phyloP scores from a whole-genome alignment of 2,329 filamentous ascomycete genomes.

The Scorias spongiosa region DNA sequence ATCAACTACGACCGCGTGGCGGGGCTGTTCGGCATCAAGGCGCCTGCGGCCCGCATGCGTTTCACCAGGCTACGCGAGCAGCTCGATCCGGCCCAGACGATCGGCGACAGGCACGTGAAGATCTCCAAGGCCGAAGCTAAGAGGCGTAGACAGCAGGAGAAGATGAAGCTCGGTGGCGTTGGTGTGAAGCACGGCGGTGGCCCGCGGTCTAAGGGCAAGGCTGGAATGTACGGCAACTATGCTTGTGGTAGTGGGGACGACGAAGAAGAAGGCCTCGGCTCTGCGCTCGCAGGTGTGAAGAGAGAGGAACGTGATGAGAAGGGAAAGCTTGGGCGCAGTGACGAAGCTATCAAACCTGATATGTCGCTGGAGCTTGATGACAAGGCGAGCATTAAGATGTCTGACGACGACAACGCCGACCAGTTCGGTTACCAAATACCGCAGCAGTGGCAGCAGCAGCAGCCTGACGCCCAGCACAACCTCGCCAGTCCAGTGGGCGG shows the following conservation, averaged over 20 bases:
- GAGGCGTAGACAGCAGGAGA: conserved; percentile 1
- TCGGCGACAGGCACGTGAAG: background rate
- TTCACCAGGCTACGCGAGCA: conserved; percentile 3
- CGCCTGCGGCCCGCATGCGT: conserved; percentile 8
- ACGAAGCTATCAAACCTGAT: no score
- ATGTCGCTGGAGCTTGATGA: no score
- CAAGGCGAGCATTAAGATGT: no score
- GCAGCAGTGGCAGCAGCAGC: no score
- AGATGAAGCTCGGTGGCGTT: conserved; percentile 11
- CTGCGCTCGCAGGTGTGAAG: background rate
- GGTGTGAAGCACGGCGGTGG: conserved; percentile 3
- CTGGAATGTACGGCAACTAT: conserved; percentile 2
- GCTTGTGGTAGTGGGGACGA: conserved; percentile 1
- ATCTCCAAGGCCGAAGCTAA: background rate
- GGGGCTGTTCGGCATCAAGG: conserved; percentile 5
- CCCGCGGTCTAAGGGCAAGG: background rate
- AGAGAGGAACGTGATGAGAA: conserved; percentile 1
- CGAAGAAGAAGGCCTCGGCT: conserved; percentile 1
- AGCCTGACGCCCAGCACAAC: no score
- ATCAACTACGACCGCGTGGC: conserved; percentile 7
- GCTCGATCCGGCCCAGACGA: conserved; percentile 1
- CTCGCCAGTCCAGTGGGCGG: no score
- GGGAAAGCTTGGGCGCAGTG: background rate
- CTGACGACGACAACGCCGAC: no score
- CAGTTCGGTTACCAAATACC: no score